phyloP scores from a whole-genome alignment of 2,329 filamentous ascomycete species.

The Coniochaeta prunicola region DNA sequence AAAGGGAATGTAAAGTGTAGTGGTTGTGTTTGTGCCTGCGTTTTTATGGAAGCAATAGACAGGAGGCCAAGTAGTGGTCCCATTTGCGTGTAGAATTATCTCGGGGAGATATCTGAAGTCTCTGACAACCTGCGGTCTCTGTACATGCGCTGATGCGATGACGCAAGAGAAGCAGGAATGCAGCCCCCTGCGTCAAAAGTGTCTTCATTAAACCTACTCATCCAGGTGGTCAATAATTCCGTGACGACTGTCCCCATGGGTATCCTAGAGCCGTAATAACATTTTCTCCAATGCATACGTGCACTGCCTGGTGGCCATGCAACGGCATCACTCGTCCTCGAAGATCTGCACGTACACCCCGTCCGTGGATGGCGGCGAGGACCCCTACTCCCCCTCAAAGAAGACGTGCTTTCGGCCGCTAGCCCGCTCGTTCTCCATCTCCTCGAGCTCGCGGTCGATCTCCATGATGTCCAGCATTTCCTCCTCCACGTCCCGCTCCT shows the following conservation, averaged over 20 bases:
- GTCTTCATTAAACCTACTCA: slow-evolving; percentile 4
- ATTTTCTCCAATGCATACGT: not conserved
- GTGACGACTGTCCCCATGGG: not conserved
- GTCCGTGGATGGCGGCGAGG: not conserved
- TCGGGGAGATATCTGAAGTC: not conserved
- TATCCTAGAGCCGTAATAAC: not conserved
- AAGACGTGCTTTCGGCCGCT: slow-evolving; percentile 44
- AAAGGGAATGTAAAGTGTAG: not conserved
- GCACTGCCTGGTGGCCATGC: not conserved
- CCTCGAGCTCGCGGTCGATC: slow-evolving; percentile 53
- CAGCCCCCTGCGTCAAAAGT: slow-evolving; percentile 3
- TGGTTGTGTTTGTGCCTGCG: not conserved
- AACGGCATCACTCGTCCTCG: not conserved
- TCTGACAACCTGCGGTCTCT: not conserved
- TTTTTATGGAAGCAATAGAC: not conserved
- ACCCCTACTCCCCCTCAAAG: slow-evolving; percentile 31
- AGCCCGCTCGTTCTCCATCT: slow-evolving; percentile 42
- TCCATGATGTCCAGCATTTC: slow-evolving; percentile 61
- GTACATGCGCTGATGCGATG: slow-evolving; percentile 4
- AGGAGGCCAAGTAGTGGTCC: not conserved
- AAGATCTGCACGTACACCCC: not conserved
- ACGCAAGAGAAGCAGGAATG: not conserved
- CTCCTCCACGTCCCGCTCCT: slow-evolving; percentile 45
- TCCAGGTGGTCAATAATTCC: not conserved
- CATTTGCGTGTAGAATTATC: not conserved